phyloP scores from a whole-genome alignment of 2,329 filamentous ascomycete genomes.

The Fonsecaea monophora region DNA sequence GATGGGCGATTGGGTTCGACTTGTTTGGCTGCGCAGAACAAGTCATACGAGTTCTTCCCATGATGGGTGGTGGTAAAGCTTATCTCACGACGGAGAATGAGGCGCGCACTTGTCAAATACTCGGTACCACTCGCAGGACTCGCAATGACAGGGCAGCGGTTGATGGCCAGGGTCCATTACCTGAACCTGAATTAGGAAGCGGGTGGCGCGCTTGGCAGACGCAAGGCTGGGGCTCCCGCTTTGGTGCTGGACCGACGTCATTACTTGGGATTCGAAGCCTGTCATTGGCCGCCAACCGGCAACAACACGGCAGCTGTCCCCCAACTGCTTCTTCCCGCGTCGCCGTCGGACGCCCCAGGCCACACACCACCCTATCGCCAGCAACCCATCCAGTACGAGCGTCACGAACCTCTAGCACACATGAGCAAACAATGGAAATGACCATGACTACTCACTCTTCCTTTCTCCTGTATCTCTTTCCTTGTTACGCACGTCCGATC shows the following conservation, averaged over 20 bases:
- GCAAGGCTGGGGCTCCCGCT: conserved; percentile 29
- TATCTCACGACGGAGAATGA: not conserved
- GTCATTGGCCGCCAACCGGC: not conserved
- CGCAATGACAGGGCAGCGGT: not conserved
- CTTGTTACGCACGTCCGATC: not conserved
- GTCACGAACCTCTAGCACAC: not conserved
- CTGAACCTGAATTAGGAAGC: conserved; percentile 8
- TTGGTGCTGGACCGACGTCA: conserved; percentile 20
- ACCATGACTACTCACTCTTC: not conserved
- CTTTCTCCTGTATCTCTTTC: not conserved
- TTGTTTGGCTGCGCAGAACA: not conserved
- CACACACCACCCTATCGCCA: not conserved
- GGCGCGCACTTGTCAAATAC: not conserved
- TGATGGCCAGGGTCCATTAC: conserved; percentile 1
- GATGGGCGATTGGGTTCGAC: not conserved
- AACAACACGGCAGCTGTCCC: not conserved
- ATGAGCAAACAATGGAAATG: not conserved
- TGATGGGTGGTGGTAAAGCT: not conserved
- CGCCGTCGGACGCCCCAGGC: not conserved
- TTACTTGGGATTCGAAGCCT: not conserved
- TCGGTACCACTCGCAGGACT: not conserved
- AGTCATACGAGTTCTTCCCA: not conserved
- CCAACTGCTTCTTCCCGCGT: not conserved
- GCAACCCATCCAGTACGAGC: conserved; percentile 1
- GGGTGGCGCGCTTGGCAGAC: conserved; percentile 32